Evolutionary conservation across 129 eudicot species (phyloP).

Genomic region (Tagetes patula): DNA sequence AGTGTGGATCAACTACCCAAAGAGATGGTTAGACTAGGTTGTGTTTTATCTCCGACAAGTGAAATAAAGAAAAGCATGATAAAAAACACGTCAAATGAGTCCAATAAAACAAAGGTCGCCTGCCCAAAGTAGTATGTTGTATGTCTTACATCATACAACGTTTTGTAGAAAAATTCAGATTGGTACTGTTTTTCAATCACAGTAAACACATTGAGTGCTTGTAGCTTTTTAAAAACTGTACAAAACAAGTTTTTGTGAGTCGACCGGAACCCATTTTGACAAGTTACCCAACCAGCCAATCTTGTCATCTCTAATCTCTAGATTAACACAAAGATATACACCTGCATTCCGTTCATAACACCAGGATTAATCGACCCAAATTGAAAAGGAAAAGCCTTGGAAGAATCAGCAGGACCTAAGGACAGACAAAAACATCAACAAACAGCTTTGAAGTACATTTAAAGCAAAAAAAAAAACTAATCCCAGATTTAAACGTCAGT

Average conservation of each 20-base stretch:
- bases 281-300: background rate
- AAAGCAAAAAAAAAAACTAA: background rate
- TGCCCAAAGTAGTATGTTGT: background rate
- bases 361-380: constrained; percentile 89
- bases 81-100: background rate
- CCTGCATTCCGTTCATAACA: constrained; percentile 81
- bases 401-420: constrained; percentile 58
- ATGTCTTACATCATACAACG: background rate
- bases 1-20: background rate
- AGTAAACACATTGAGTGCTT: too few relatives aligned
- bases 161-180: background rate
- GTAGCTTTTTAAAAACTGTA: too few relatives aligned
- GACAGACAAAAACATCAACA: constrained; percentile 15
- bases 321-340: constrained; percentile 18
- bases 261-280: background rate
- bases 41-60: background rate
- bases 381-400: constrained; percentile 64
- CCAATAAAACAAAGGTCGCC: background rate
- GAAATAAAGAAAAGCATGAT: background rate
- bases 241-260: too few relatives aligned
- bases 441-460: constrained; percentile 2
- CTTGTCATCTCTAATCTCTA: constrained; percentile 2
- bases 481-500: background rate
- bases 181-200: background rate
- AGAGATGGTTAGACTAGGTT: background rate